Evolutionary conservation across 352 stramenopile genomes (phyloP).

Genomic region (Pythium guiyangense): DNA sequence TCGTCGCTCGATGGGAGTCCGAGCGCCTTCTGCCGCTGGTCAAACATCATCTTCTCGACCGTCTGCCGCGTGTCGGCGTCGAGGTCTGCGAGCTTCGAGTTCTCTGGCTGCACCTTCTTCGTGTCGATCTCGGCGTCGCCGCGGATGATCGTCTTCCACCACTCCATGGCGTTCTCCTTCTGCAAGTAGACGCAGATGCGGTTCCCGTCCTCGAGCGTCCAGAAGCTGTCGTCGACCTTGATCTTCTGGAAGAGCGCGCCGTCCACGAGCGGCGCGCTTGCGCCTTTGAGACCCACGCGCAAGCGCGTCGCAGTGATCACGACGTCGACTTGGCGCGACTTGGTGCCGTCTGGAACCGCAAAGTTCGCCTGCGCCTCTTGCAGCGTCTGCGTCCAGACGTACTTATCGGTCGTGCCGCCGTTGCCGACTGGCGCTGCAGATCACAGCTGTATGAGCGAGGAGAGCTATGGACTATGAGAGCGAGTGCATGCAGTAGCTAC

Average conservation of each 20-base stretch:
- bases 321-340: conserved; percentile 91
- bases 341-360: conserved; percentile 90
- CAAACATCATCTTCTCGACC: conserved; percentile 99
- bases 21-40: conserved; percentile 96
- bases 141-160: conserved; percentile 97
- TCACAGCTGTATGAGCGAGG: no score
- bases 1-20: conserved; percentile 97
- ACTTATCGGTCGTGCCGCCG: conserved; percentile 90
- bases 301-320: conserved; percentile 90
- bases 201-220: conserved; percentile 94
- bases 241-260: conserved; percentile 93
- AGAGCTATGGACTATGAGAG: neutral
- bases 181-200: conserved; percentile 93
- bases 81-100: conserved; percentile 96
- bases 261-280: conserved; percentile 69
- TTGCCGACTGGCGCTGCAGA: conserved; percentile 86
- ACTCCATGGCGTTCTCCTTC: conserved; percentile 99
- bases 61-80: conserved; percentile 98
- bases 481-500: conserved; percentile 6
- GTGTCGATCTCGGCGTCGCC: conserved; percentile 97
- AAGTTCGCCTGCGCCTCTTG: conserved; percentile 93
- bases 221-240: conserved; percentile 98
- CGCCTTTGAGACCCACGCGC: conserved; percentile 84
- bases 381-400: conserved; percentile 98
- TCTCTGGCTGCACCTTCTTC: conserved; percentile 98